Evolutionary conservation across 495 filamentous ascomycete genomes (phyloP).

Genomic region (Daldinia caldariorum): DNA sequence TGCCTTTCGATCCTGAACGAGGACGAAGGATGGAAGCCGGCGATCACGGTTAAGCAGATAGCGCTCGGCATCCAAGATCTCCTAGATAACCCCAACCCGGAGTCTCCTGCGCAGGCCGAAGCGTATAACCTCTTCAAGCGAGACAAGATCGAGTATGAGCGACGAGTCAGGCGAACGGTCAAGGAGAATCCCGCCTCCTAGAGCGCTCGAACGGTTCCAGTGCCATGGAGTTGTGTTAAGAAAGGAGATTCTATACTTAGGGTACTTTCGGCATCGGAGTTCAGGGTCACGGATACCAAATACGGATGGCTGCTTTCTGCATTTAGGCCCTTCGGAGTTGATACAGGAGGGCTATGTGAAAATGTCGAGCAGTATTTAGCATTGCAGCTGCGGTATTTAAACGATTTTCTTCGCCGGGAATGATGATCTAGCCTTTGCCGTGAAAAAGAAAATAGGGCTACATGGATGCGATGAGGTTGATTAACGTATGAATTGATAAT

Average conservation of each 20-base stretch:
- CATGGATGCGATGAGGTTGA: not conserved
- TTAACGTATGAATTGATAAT: conserved; percentile 10
- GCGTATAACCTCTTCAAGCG: conserved; percentile 97
- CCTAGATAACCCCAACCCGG: conserved; percentile 95
- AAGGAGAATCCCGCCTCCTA: conserved; percentile 82
- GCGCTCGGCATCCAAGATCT: conserved; percentile 95
- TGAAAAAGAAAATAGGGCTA: not conserved
- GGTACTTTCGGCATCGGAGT: conserved; percentile 45
- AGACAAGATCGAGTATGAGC: conserved; percentile 87
- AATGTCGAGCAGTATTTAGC: conserved; percentile 24
- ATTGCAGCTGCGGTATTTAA: conserved; percentile 11
- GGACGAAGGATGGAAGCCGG: conserved; percentile 97
- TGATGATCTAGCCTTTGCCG: conserved; percentile 8
- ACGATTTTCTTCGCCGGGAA: conserved; percentile 10
- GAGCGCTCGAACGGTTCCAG: conserved; percentile 8
- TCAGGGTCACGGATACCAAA: conserved; percentile 46
- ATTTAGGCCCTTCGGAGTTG: conserved; percentile 42
- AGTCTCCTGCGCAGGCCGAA: conserved; percentile 95
- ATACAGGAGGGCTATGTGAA: conserved; percentile 28
- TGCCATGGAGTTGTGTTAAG: conserved; percentile 17
- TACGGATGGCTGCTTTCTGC: conserved; percentile 47
- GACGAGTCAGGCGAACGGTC: conserved; percentile 84
- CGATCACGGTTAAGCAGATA: conserved; percentile 98
- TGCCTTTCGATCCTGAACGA: conserved; percentile 98
- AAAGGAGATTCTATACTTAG: conserved; percentile 26